Evolutionary conservation across 129 eudicot genomes (phyloP), one percentile per base, ranked within the genome.

Genomic region (Apium graveolens): DNA sequence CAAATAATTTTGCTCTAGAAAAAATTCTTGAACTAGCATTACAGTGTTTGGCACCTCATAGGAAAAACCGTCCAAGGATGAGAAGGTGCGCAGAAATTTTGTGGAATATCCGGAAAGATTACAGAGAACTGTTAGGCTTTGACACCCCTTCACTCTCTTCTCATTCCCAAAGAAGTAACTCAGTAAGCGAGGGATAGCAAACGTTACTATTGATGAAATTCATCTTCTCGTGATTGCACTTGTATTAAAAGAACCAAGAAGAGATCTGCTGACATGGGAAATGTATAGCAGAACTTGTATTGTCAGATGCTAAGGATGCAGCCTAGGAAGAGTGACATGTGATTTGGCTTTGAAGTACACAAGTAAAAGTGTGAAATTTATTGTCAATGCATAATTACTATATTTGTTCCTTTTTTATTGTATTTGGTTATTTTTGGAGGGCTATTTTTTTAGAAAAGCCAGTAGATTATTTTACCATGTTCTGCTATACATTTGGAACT

Each of bases 91-190:
- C 88, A 1, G 99, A 92, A 88, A 88, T 89, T 55, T 87, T 95
- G 65, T 91, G 99, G 99, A 80, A 86, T 85, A 87, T 95, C 72
- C 86, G 99, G 17, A 95, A 90, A 86, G 96, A 95, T 70, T 88
- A 91, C 87, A 87, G 79, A 55, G 92, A 90, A 51, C 34, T 86
- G 70, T 73, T 49, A 4, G 86, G 73, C 78, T 82, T 88, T 66
- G 76, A 81, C 44, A 39, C 38, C 11, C 65, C 37, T 32, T 48
- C 77, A 5, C 84, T 77, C 72, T 77, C 80, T 21, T 62, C 76
- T 26, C 18, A 68, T 55, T 78, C 82, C 26, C 63, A 11, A 42
- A 77, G 63, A 60, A 72, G 53, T 70, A 49, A 32, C 46, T 43
- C 73, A 38, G 41, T 62, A 12, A 32, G 65, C 29, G 81, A 76